Percentiles rank a stretch among this genome's conserved stretches.
Conservation (phyloP, 768 basidiomycete genomes). For the Amanita thiersii region DNA sequence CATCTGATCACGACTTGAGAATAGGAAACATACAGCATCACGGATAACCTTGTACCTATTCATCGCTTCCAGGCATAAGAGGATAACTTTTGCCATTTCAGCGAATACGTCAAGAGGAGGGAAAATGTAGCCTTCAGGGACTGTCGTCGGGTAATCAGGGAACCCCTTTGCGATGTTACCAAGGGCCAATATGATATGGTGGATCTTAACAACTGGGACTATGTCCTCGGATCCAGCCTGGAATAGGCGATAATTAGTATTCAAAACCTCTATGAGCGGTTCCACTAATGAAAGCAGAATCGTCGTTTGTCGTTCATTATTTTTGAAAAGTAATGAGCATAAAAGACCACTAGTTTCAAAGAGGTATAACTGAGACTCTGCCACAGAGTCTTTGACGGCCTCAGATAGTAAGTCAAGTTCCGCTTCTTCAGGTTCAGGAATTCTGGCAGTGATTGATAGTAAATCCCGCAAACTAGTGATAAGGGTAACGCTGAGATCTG, state of each 20-base stretch:
- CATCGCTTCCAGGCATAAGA: slow-evolving; percentile 84
- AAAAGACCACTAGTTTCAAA: slow-evolving; percentile 89
- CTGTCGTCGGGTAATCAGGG: slow-evolving; percentile 75
- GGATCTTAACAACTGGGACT: slow-evolving; percentile 76
- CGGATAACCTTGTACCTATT: slow-evolving; percentile 80
- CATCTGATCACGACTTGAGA: too few relatives aligned
- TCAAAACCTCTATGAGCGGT: slow-evolving; percentile 73
- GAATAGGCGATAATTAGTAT: slow-evolving; percentile 44
- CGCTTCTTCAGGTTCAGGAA: slow-evolving; percentile 73
- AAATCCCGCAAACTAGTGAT: slow-evolving; percentile 72
- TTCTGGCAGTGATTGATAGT: slow-evolving; percentile 62
- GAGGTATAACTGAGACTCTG: slow-evolving; percentile 89
- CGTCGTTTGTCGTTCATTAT: slow-evolving; percentile 57
- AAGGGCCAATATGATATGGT: slow-evolving; percentile 90
- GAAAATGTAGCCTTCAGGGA: slow-evolving; percentile 56
- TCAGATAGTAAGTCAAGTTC: slow-evolving; percentile 69
- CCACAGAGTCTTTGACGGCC: slow-evolving; percentile 67
- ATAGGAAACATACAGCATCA: slow-evolving; percentile 65
- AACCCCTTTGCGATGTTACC: slow-evolving; percentile 96
- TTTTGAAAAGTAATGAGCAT: slow-evolving; percentile 64
- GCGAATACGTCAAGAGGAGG: slow-evolving; percentile 76
- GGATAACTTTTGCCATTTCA: slow-evolving; percentile 77
- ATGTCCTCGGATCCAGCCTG: slow-evolving; percentile 53
- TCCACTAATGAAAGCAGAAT: slow-evolving; percentile 72
- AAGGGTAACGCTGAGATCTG: slow-evolving; percentile 61